Base-by-base conservation (phyloP, 1,284 basidiomycete genomes). In the Earliella scabrosa region DNA sequence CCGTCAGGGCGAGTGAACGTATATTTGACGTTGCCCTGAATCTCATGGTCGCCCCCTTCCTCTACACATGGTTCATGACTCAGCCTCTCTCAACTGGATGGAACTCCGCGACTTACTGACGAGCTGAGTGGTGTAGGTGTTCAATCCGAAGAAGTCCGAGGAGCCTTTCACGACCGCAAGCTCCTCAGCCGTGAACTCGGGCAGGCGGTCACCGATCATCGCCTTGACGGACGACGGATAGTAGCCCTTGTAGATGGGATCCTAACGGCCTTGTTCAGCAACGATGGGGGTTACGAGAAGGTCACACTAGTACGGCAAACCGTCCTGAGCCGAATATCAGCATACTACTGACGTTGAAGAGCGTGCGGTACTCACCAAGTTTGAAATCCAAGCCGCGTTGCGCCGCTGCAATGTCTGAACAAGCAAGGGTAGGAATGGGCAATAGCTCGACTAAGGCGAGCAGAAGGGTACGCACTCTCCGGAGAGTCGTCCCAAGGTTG, bases 41-140 rank as follows among this genome's bases (percentile, higher is more conserved):
- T 74, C 58, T 83, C 82, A 45, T 78, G 71, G 18, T 63, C 59
- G 13, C 72, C 74, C 2, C 72, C 73, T 14, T 72, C 71, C 69
- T 70, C 75, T 76, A 32, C 21, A 4, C 13, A 29, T 3, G 5
- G 32, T 34, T 16, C 14, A 6, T 38, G 26, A n/a, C n/a, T 20
- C 3, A 29, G 8, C 9, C 52, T 18, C 18, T n/a, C 14, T 20
- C 23, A 8, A 27, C 41, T 16, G 26, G 10, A n/a, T 13, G 18
- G 32, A 44, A 36, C 31, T 11, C 31, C 40, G 24, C 10, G n/a
- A 72, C 73, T 66, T 53, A 76, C 75, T 73, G 66, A 77, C 72
- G 31, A 78, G 72, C 66, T 82, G 77, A 35, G 78, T 82, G 0
- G 80, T 80, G 66, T 83, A 82, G 5, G 78, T 79, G 66, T 81